These are phyloP conservation scores for Pseudogymnoascus sp. DNA, from an alignment of 2,329 filamentous ascomycete species.

Conservation along the genomic window DNA sequence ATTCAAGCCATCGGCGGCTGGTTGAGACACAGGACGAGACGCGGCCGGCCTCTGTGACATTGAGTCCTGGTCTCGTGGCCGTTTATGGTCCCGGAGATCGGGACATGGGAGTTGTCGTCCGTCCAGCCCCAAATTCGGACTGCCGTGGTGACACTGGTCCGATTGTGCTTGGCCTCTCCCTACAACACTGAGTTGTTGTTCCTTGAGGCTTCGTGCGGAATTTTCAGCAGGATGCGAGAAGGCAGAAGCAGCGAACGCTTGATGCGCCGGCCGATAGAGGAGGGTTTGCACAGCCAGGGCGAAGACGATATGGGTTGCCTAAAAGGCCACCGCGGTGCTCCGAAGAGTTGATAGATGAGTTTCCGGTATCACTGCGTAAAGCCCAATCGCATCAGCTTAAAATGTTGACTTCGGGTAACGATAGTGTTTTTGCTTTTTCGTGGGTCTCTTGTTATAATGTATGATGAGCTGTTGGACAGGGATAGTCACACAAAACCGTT, in stretches of 20 bases:
- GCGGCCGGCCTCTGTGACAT: constrained; percentile 56
- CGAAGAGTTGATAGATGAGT: not conserved
- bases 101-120: constrained; percentile 46
- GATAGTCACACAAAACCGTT: not conserved
- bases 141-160: constrained; percentile 14
- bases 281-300: constrained; percentile 35
- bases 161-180: constrained; percentile 17
- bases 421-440: not conserved
- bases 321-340: not conserved
- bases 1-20: constrained; percentile 27
- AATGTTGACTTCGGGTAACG: not conserved
- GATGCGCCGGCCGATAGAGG: constrained; percentile 25
- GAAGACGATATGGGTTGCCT: constrained; percentile 17
- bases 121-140: not conserved
- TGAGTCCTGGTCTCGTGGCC: constrained; percentile 50
- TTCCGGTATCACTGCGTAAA: not conserved
- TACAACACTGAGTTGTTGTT: constrained; percentile 16
- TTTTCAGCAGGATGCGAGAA: constrained; percentile 13
- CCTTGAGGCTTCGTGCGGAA: constrained; percentile 12
- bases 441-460: constrained; percentile 3
- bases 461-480: constrained; percentile 6
- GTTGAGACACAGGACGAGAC: constrained; percentile 46
- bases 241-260: constrained; percentile 10
- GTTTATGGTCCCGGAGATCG: constrained; percentile 41
- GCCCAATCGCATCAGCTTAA: not conserved